A percentile compares a stretch with the other conserved stretches of the same genome.
phyloP scores from a whole-genome alignment of 140 eudicot genomes.

The Bidens hawaiensis region DNA sequence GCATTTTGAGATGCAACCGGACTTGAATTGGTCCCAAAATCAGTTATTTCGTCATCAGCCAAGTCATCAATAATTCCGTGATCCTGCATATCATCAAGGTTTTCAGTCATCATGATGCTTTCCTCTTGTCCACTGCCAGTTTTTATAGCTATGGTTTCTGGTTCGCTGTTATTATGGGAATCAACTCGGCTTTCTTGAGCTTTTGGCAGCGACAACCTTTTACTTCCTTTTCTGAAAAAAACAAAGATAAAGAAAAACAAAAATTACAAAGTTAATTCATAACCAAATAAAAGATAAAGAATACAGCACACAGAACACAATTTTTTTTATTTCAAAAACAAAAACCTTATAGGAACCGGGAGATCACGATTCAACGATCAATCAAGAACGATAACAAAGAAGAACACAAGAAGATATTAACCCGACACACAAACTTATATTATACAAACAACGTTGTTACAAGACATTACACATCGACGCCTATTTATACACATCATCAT shows the following conservation, averaged over 20 bases:
- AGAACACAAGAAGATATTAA: no score
- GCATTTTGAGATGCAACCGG: slow-evolving; percentile 25
- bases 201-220: slow-evolving; percentile 14
- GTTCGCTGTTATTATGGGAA: slow-evolving; percentile 10
- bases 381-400: no score
- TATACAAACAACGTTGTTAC: no score
- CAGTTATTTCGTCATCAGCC: slow-evolving; percentile 42
- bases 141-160: slow-evolving; percentile 20
- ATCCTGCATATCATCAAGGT: slow-evolving; percentile 19
- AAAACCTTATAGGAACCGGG: not conserved
- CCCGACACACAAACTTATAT: no score
- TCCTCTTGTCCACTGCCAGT: slow-evolving; percentile 19
- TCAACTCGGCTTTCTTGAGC: slow-evolving; percentile 6
- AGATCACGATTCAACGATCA: no score
- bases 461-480: no score
- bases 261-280: not conserved
- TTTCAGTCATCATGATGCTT: slow-evolving; percentile 15
- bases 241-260: not conserved
- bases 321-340: no score
- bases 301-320: no score
- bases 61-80: slow-evolving; percentile 31
- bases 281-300: not conserved
- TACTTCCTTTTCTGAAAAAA: slow-evolving; percentile 20
- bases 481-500: no score
- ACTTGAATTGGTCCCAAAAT: slow-evolving; percentile 36